These are phyloP conservation scores for Fusarium devonianum DNA, from an alignment of 2,329 filamentous ascomycete genomes.

Conservation along the genomic window DNA sequence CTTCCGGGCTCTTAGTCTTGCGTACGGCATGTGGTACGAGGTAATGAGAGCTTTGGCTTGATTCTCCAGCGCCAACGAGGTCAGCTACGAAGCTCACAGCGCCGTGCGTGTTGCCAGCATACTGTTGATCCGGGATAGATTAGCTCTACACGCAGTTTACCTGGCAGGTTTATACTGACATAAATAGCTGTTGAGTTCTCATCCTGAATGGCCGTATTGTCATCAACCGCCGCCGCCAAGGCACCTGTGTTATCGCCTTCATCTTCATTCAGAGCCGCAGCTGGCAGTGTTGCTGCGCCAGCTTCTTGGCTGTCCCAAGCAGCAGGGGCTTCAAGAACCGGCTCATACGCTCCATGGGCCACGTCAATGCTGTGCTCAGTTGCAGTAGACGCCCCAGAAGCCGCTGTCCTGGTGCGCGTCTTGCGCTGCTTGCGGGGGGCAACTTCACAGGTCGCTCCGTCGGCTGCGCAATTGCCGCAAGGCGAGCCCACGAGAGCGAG, in stretches of 20 bases:
- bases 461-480: constrained; percentile 35
- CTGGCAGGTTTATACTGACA: neutral
- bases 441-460: constrained; percentile 30
- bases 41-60: constrained; percentile 10
- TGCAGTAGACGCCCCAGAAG: neutral
- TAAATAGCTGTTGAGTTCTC: neutral
- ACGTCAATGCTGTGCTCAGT: neutral
- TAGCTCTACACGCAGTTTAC: neutral
- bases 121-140: neutral
- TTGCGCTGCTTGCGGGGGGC: constrained; percentile 5
- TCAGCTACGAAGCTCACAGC: neutral
- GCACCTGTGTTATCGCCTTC: neutral
- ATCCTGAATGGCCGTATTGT: neutral
- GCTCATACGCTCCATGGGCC: neutral
- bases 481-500: constrained; percentile 32
- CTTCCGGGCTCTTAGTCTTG: constrained; percentile 11
- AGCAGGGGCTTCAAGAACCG: constrained; percentile 2
- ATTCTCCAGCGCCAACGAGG: neutral
- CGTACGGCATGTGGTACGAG: constrained; percentile 16
- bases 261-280: neutral
- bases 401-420: constrained; percentile 1
- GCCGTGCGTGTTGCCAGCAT: neutral
- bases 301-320: neutral
- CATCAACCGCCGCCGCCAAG: neutral
- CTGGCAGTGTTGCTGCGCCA: neutral